Conservation (phyloP, 805 yeast species). For the Hanseniaspora lindneri region DNA sequence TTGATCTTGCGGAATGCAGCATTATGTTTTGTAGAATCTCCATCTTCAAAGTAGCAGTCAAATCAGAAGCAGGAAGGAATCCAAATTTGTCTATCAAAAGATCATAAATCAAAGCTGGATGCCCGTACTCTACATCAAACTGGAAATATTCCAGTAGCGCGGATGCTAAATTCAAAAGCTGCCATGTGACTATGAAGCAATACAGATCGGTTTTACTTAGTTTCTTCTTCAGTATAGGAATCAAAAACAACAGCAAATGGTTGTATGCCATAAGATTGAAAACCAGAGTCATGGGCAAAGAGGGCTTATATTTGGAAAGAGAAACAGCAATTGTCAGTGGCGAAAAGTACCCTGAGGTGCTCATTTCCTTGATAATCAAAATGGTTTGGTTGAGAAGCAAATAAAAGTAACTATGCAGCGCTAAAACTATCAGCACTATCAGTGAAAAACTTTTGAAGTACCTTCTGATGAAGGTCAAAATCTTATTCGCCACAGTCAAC, state of each 20-base stretch:
- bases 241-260: background rate
- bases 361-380: background rate
- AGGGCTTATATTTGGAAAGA: background rate
- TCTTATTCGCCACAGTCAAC: background rate
- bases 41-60: background rate
- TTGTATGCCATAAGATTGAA: background rate
- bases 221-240: slow-evolving; percentile 1
- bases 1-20: background rate
- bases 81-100: background rate
- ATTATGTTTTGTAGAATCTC: background rate
- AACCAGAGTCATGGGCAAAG: background rate
- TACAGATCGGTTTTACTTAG: background rate
- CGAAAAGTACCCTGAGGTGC: background rate
- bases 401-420: background rate
- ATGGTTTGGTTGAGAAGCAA: background rate
- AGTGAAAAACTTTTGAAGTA: background rate
- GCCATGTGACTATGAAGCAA: background rate
- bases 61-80: background rate
- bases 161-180: background rate
- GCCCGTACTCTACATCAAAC: background rate
- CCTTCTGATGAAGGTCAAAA: background rate
- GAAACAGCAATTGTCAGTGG: background rate
- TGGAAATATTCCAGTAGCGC: background rate
- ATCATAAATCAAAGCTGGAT: background rate
- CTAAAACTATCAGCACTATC: background rate